Conservation (phyloP, 1,284 basidiomycete species). For the Cutaneotrichosporon dermatis region DNA sequence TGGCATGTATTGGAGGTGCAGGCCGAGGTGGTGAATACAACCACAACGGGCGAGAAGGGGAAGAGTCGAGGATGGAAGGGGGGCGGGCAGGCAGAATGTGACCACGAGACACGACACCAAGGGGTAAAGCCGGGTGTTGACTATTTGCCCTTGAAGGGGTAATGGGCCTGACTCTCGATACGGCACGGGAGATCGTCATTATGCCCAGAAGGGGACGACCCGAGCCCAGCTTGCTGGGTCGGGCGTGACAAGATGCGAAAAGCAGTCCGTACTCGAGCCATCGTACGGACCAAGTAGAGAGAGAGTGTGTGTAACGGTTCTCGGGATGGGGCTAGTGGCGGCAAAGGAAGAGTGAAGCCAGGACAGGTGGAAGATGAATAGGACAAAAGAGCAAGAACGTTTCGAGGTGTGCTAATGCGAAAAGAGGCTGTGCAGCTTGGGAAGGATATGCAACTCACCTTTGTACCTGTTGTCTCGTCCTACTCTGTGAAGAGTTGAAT, state of each 20-base stretch:
- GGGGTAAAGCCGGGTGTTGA: neutral
- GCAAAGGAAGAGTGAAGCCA: too few species aligned
- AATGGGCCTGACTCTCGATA: neutral
- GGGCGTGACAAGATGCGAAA: neutral
- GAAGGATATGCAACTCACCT: neutral
- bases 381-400: too few species aligned
- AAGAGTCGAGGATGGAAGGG: neutral
- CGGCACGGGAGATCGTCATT: constrained; percentile 4
- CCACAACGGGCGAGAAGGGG: neutral
- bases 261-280: neutral
- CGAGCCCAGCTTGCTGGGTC: constrained; percentile 4
- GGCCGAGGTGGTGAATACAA: neutral
- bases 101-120: constrained; percentile 1
- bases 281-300: too few species aligned
- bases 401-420: too few species aligned
- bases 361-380: too few species aligned
- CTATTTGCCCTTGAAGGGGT: neutral
- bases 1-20: neutral
- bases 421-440: too few species aligned
- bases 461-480: neutral
- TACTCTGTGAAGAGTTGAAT: neutral
- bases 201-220: constrained; percentile 3
- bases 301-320: neutral
- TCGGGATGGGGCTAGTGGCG: too few species aligned
- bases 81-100: neutral